These are phyloP conservation scores for Cucurbita maxima DNA, from an alignment of 306 rosid genomes.

Conservation along the genomic window DNA sequence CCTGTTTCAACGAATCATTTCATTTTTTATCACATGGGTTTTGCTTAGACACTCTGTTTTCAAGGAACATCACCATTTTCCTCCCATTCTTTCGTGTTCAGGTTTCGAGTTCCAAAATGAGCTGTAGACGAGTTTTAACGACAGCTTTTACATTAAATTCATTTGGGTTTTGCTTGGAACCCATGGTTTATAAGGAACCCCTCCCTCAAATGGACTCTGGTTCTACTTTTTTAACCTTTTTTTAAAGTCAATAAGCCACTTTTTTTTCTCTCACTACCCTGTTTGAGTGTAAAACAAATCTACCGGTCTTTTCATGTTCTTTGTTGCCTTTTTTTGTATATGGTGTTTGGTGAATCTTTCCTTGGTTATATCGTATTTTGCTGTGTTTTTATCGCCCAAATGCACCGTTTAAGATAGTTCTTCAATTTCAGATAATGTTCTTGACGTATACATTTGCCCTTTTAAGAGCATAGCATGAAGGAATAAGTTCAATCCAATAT, in stretches of 20 bases:
- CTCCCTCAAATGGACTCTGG: background rate
- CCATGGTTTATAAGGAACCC: background rate
- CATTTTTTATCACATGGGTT: background rate
- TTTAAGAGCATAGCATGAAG: too few relatives aligned
- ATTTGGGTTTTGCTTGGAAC: background rate
- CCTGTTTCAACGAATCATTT: too few relatives aligned
- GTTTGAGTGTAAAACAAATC: background rate
- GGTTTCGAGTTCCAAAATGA: background rate
- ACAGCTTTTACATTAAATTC: background rate
- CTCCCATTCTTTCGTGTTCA: background rate
- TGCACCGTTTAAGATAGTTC: background rate
- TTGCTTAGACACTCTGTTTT: background rate
- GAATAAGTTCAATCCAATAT: too few relatives aligned
- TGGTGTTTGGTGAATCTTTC: background rate
- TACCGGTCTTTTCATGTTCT: background rate
- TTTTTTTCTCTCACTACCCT: background rate
- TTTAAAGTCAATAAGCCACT: background rate
- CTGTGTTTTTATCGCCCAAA: background rate
- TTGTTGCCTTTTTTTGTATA: background rate
- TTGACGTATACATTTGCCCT: background rate
- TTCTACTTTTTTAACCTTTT: background rate
- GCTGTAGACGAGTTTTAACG: background rate
- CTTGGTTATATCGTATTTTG: background rate
- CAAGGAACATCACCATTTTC: background rate
- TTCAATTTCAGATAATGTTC: background rate